Base-by-base conservation (phyloP, 495 filamentous ascomycete genomes). In the Penicillium diatomitis region DNA sequence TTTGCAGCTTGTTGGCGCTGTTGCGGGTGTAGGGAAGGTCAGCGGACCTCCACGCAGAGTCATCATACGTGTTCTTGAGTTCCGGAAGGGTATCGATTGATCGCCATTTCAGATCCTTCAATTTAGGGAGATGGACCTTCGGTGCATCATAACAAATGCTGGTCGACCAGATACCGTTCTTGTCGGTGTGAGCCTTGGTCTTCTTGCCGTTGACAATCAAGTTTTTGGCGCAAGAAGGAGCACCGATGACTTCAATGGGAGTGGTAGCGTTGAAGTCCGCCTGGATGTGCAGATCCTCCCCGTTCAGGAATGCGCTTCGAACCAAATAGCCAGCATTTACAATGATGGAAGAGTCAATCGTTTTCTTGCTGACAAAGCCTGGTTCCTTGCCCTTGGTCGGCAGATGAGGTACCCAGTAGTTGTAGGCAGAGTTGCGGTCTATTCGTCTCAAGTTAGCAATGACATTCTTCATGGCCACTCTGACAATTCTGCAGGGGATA, bases 261-360 rank as follows among this genome's bases (percentile, higher is more conserved):
- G 82, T 82, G 2, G 85, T 86, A 3, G 72, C 66, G 54, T 90
- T 89, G 62, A 88, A 74, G 56, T 91, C 87, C 6, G 82, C 86
- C 30, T 76, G 76, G 27, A 91, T 61, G 33, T 79, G 66, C 4
- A 88, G 64, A 8, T 71, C 68, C 5, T 49, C 57, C 8, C 75
- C 74, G 28, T 72, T 34, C 5, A 86, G 49, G 6, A 68, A 69
- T 1, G 81, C 83, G 6, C 70, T 79, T 9, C 87, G 79, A 31
- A 90, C 71, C n/a, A 91, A 81, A 56, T 90, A 89, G 5, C 84
- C 82, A 0, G 82, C 87, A 48, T 83, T 76, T 49, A 88, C 70
- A 47, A 90, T 85, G 3, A 87, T 65, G 0, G 78, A 74, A 0
- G 68, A 69, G 11, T 66, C 67, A 39, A 69, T 64, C 3, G 53